These are phyloP conservation scores for Aspergillus ustus DNA, from an alignment of 2,329 filamentous ascomycete genomes.

Conservation along the genomic window DNA sequence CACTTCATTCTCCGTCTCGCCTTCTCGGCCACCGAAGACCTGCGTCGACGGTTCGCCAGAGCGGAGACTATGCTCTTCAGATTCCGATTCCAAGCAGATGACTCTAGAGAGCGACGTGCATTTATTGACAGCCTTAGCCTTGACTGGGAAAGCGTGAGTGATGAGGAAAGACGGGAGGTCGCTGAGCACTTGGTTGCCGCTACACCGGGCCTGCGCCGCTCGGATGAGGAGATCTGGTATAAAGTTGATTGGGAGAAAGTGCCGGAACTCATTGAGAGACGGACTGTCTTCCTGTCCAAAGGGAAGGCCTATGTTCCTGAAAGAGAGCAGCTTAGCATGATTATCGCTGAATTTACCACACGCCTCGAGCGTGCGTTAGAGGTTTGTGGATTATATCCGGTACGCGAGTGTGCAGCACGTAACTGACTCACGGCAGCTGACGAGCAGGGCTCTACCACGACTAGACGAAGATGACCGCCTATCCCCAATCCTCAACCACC, in stretches of 20 bases:
- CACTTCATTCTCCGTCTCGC: constrained; percentile 96
- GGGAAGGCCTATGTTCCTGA: constrained; percentile 92
- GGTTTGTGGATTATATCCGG: constrained; percentile 53
- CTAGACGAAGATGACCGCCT: constrained; percentile 96
- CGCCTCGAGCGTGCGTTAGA: constrained; percentile 82
- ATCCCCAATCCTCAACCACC: constrained; percentile 72
- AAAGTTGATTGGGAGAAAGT: constrained; percentile 96
- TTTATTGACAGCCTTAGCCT: constrained; percentile 81
- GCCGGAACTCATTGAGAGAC: constrained; percentile 81
- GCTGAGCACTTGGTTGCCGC: constrained; percentile 65
- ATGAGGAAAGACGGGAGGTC: constrained; percentile 76
- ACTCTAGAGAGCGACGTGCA: constrained; percentile 69
- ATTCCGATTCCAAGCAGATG: constrained; percentile 78
- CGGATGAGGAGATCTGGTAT: constrained; percentile 87
- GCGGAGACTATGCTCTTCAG: constrained; percentile 90
- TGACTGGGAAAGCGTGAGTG: constrained; percentile 80
- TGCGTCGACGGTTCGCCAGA: constrained; percentile 81
- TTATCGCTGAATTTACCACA: constrained; percentile 81
- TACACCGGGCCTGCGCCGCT: constrained; percentile 52
- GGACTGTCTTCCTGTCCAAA: constrained; percentile 74
- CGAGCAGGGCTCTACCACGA: constrained; percentile 85
- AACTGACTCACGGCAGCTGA: constrained; percentile 62
- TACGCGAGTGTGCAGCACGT: constrained; percentile 11
- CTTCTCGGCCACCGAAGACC: constrained; percentile 88
- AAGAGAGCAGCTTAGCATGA: constrained; percentile 84